Percentiles rank a stretch among this genome's conserved stretches.
These are phyloP conservation scores for Pleurotus platypus DNA, from an alignment of 768 basidiomycete species.

Conservation along the genomic window DNA sequence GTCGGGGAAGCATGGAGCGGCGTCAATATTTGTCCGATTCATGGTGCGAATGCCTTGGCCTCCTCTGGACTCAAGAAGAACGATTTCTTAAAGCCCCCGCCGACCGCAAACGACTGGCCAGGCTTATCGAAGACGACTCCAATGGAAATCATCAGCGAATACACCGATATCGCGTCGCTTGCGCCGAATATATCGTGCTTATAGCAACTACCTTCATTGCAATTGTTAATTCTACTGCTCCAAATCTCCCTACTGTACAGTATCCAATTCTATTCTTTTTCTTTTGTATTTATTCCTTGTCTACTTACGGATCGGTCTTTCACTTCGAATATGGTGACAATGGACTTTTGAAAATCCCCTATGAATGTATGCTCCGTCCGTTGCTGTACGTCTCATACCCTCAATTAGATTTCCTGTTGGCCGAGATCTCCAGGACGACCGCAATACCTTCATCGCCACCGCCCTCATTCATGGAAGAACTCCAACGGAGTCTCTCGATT, in stretches of 20 bases:
- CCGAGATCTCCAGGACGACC: not conserved
- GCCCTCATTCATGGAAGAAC: conserved; percentile 64
- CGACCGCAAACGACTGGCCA: too few species aligned
- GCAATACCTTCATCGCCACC: too few species aligned
- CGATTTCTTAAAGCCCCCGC: not conserved
- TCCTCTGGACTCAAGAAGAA: not conserved
- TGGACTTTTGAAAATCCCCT: conserved; percentile 2
- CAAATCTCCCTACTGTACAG: not conserved
- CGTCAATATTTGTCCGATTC: not conserved
- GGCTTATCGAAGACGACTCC: not conserved
- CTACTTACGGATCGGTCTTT: conserved; percentile 8
- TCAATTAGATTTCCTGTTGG: conserved; percentile 1
- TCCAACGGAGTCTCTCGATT: conserved; percentile 52
- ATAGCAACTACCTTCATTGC: not conserved
- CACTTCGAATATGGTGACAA: conserved; percentile 6
- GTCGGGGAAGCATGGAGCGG: not conserved
- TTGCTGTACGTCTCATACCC: conserved; percentile 13
- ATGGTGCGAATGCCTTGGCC: not conserved
- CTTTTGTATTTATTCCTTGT: conserved; percentile 9
- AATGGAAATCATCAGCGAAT: not conserved
- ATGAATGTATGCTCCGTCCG: conserved; percentile 7
- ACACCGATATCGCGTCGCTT: not conserved
- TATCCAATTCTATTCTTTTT: not conserved
- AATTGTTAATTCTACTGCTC: not conserved
- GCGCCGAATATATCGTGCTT: not conserved